These are phyloP conservation scores for Phlyctochytrium planicorne DNA, from an alignment of 192 early-diverging fungal genomes.

Conservation along the genomic window DNA sequence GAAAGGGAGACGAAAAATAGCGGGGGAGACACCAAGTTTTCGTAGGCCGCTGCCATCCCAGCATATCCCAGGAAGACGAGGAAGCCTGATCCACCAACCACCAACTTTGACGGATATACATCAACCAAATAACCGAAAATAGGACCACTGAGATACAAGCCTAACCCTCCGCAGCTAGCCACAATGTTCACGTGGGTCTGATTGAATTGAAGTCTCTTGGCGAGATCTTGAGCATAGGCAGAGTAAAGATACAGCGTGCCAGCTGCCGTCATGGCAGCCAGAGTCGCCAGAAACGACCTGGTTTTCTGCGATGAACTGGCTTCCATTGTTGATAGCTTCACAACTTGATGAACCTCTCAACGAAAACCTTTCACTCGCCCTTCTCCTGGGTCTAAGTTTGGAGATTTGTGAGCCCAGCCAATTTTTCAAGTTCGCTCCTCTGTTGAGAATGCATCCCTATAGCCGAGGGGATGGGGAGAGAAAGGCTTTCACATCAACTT, in stretches of 20 bases:
- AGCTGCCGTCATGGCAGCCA: slow-evolving; percentile 30
- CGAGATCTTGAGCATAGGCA: slow-evolving; percentile 51
- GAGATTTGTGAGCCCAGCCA: too few relatives aligned
- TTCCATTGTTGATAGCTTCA: background rate
- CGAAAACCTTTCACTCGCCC: too few relatives aligned
- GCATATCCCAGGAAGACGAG: background rate
- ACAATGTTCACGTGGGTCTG: slow-evolving; percentile 63
- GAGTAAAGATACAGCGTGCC: slow-evolving; percentile 71
- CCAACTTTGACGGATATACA: background rate
- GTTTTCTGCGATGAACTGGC: background rate
- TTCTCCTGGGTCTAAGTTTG: too few relatives aligned
- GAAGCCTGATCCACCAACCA: background rate
- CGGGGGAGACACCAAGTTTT: background rate
- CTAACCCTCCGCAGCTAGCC: slow-evolving; percentile 64
- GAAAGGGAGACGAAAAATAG: slow-evolving; percentile 15
- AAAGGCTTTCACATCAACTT: too few relatives aligned
- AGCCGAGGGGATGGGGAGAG: too few relatives aligned
- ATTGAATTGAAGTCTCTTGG: slow-evolving; percentile 51
- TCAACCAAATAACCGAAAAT: slow-evolving; percentile 6
- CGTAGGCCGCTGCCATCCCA: background rate
- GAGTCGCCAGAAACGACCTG: background rate
- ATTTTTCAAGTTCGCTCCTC: too few relatives aligned
- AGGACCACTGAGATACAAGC: slow-evolving; percentile 58
- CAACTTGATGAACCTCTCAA: background rate
- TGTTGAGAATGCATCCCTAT: too few relatives aligned